Percentiles rank a stretch among this genome's conserved stretches.
Conservation (phyloP, 805 yeast species). For the Schwanniomyces vanrijiae region DNA sequence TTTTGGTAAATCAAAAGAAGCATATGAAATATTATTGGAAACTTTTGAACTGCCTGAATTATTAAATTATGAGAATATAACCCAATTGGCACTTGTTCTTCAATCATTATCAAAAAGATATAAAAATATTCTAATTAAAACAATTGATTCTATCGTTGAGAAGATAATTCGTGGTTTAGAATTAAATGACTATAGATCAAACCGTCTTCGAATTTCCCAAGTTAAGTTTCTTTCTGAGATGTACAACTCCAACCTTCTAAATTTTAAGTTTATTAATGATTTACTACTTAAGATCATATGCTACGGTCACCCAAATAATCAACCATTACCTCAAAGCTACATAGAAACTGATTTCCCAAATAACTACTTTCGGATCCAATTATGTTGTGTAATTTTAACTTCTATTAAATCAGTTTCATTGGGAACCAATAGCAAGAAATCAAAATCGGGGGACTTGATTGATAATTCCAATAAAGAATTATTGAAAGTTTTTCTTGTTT, state of each 20-base stretch:
- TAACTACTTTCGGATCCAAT: slow-evolving; percentile 69
- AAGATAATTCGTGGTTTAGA: slow-evolving; percentile 67
- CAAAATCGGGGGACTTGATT: not conserved
- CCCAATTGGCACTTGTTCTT: slow-evolving; percentile 49
- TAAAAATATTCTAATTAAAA: slow-evolving; percentile 40
- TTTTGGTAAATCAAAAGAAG: slow-evolving; percentile 42
- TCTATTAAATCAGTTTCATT: slow-evolving; percentile 12
- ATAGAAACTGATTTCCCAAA: slow-evolving; percentile 59
- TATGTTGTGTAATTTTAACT: slow-evolving; percentile 36
- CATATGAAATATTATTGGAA: slow-evolving; percentile 29
- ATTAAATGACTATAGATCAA: slow-evolving; percentile 54
- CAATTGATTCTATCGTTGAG: slow-evolving; percentile 67
- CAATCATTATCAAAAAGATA: slow-evolving; percentile 24
- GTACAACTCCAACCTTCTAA: slow-evolving; percentile 47
- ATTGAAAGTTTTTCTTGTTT: slow-evolving; percentile 43
- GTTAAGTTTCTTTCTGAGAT: slow-evolving; percentile 61
- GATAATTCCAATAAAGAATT: slow-evolving; percentile 8
- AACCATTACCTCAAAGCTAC: slow-evolving; percentile 51
- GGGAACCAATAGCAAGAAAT: slow-evolving; percentile 1
- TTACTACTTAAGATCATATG: slow-evolving; percentile 57
- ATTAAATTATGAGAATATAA: slow-evolving; percentile 57
- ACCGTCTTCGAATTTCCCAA: slow-evolving; percentile 62
- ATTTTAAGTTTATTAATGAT: slow-evolving; percentile 47
- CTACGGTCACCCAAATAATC: slow-evolving; percentile 62
- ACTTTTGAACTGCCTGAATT: slow-evolving; percentile 62